Conservation (phyloP, 2,329 filamentous ascomycete genomes). For the Botrytis porri region DNA sequence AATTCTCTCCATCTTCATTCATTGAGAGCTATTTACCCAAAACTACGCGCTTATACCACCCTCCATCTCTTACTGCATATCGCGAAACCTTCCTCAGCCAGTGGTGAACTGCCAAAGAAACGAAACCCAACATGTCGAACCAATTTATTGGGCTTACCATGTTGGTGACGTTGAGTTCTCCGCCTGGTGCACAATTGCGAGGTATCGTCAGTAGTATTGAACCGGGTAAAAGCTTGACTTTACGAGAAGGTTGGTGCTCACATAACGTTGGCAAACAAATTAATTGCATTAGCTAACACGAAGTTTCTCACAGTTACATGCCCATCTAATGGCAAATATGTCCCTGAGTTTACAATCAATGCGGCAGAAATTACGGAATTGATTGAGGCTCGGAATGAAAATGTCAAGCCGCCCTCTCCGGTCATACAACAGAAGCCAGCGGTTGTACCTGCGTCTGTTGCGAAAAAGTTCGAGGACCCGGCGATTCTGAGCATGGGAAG, state of each 20-base stretch:
- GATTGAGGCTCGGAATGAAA: slow-evolving; percentile 36
- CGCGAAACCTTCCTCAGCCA: slow-evolving; percentile 10
- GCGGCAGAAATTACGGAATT: slow-evolving; percentile 37
- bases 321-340: slow-evolving; percentile 35
- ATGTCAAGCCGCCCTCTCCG: slow-evolving; percentile 23
- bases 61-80: slow-evolving; percentile 14
- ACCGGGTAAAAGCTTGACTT: slow-evolving; percentile 38
- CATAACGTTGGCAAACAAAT: slow-evolving; percentile 2
- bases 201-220: slow-evolving; percentile 38
- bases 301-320: slow-evolving; percentile 30
- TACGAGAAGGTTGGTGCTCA: slow-evolving; percentile 36
- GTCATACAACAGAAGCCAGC: slow-evolving; percentile 8
- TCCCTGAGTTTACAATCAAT: slow-evolving; percentile 37
- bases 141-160: slow-evolving; percentile 40
- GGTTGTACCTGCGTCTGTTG: slow-evolving; percentile 19
- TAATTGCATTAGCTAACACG: slow-evolving; percentile 9
- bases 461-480: slow-evolving; percentile 36
- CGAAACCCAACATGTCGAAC: slow-evolving; percentile 33
- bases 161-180: slow-evolving; percentile 39
- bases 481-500: slow-evolving; percentile 39
- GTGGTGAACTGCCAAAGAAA: slow-evolving; percentile 22
- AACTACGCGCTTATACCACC: slow-evolving; percentile 5
- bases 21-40: neutral
- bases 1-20: neutral
- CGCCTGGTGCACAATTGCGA: slow-evolving; percentile 37